Evolutionary conservation across 306 rosid genomes (phyloP).

Genomic region (Phaseolus lunatus): DNA sequence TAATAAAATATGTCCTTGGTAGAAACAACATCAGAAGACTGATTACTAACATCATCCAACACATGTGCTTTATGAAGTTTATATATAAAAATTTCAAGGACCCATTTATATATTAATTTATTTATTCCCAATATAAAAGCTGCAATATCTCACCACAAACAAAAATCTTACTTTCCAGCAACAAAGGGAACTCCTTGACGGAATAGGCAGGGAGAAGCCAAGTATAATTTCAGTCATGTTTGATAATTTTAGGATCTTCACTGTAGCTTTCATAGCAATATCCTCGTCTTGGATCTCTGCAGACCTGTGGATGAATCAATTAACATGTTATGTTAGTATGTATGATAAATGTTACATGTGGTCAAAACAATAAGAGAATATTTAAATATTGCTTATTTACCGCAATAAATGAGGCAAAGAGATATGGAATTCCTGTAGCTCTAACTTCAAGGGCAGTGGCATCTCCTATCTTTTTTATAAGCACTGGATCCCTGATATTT

Average conservation of each 20-base stretch:
- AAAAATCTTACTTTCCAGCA: slow-evolving; percentile 82
- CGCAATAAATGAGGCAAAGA: too few species aligned
- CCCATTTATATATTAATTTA: background rate
- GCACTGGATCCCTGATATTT: too few species aligned
- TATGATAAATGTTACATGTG: background rate
- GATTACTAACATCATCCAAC: background rate
- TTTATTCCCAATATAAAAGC: background rate
- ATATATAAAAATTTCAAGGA: background rate
- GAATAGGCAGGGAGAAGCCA: slow-evolving; percentile 69
- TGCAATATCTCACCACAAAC: slow-evolving; percentile 3
- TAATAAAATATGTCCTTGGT: slow-evolving; percentile 19
- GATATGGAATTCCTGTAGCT: too few species aligned
- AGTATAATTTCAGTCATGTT: slow-evolving; percentile 92
- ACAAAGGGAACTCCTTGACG: slow-evolving; percentile 79
- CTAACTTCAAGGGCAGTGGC: too few species aligned
- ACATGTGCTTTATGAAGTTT: background rate
- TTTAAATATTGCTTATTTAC: too few species aligned
- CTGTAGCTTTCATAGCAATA: slow-evolving; percentile 98
- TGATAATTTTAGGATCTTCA: slow-evolving; percentile 80
- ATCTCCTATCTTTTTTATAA: too few species aligned
- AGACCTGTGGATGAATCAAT: slow-evolving; percentile 67
- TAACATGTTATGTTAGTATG: slow-evolving; percentile 20
- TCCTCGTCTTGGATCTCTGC: slow-evolving; percentile 99
- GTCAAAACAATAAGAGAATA: background rate
- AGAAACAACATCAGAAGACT: background rate